Evolutionary conservation across 345 rosid genomes (phyloP).

Genomic region (Gossypium herbaceum): DNA sequence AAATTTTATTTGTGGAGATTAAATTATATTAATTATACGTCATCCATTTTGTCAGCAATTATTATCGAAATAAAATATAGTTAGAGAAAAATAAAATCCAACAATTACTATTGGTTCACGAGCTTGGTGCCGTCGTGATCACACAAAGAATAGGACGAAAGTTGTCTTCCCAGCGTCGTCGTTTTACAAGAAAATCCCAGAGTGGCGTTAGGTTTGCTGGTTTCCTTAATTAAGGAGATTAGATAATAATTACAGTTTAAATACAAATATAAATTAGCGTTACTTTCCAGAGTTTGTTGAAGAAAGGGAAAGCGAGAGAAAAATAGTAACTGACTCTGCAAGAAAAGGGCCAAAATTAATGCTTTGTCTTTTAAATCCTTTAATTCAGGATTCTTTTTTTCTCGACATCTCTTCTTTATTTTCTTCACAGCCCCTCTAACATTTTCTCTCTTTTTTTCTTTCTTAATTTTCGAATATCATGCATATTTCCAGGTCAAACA

Average conservation of each 20-base stretch:
- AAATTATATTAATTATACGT: background rate
- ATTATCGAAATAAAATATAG: background rate
- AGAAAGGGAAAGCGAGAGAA: background rate
- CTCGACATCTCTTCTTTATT: background rate
- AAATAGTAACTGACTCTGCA: conserved; percentile 2
- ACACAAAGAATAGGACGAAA: background rate
- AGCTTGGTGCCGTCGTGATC: background rate
- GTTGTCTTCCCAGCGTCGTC: background rate
- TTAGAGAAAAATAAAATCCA: background rate
- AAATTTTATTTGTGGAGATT: background rate
- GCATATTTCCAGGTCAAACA: conserved; percentile 8
- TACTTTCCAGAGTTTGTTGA: conserved; percentile 6
- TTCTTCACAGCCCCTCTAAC: background rate
- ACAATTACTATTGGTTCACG: background rate
- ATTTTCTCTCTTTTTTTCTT: background rate
- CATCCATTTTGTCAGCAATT: background rate
- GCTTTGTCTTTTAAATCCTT: conserved; percentile 15
- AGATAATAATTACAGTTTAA: background rate
- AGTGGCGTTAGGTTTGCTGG: background rate
- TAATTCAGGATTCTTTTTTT: background rate
- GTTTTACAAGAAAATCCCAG: background rate
- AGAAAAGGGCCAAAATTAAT: conserved; percentile 13
- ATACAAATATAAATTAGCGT: background rate
- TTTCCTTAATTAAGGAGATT: background rate
- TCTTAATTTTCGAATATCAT: background rate